Evolutionary conservation across 441 rosid genomes (phyloP).

Genomic region (Pelargonium australe): DNA sequence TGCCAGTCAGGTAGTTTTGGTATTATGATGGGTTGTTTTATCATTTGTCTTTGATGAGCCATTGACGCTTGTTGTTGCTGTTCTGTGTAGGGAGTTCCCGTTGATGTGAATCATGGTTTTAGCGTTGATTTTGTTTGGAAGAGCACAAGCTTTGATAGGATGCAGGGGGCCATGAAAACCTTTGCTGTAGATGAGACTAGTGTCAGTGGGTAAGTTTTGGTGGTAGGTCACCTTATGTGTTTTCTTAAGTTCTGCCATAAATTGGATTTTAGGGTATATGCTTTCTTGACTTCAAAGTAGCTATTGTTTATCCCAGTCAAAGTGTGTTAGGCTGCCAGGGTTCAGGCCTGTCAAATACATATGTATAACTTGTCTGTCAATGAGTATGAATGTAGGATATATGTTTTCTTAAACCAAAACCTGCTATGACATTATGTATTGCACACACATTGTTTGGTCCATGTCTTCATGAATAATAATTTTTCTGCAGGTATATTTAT

Average conservation of each 20-base stretch:
- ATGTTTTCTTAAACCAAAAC: too few species aligned
- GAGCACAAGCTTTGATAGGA: constrained; percentile 97
- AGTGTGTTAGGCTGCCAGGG: too few species aligned
- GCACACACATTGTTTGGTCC: not conserved
- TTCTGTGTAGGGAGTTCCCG: constrained; percentile 75
- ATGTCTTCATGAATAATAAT: not conserved
- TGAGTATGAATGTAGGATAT: too few species aligned
- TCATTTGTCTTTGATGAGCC: constrained; percentile 5
- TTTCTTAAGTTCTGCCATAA: too few species aligned
- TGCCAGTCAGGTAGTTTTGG: constrained; percentile 70
- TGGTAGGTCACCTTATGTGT: too few species aligned
- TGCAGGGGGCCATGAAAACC: constrained; percentile 98
- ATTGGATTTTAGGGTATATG: too few species aligned
- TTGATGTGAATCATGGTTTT: constrained; percentile 83
- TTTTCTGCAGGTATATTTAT: constrained; percentile 65
- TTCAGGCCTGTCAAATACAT: too few species aligned
- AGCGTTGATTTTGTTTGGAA: constrained; percentile 99
- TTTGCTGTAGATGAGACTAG: constrained; percentile 99
- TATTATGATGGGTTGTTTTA: constrained; percentile 8
- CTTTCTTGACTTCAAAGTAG: too few species aligned
- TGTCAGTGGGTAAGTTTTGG: constrained; percentile 86
- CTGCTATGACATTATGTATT: not conserved
- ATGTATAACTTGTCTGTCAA: too few species aligned
- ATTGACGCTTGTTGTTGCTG: constrained; percentile 14
- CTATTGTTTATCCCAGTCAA: too few species aligned